These are phyloP conservation scores for Symbiodinium pilosum DNA, from an alignment of 73 alveolate genomes.

Conservation along the genomic window DNA sequence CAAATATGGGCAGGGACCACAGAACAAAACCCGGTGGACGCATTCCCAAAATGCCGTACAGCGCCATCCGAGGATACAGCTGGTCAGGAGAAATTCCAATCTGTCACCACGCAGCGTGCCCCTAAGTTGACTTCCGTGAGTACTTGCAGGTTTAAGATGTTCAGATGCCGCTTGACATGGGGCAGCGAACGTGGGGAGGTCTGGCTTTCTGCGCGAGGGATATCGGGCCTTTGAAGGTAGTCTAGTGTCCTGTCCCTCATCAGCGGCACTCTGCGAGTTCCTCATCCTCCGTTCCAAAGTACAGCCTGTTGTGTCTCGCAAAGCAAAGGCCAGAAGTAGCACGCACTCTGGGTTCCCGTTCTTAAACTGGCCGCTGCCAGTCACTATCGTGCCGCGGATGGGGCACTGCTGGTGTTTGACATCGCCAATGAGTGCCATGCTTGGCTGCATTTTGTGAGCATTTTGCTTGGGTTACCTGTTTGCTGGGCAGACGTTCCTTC, in stretches of 20 bases:
- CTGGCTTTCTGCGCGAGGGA: too few species aligned
- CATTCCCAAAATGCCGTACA: neutral
- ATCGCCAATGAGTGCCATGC: constrained; percentile 91
- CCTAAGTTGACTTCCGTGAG: neutral
- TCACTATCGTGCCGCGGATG: constrained; percentile 96
- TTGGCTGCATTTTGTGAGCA: neutral
- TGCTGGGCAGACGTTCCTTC: constrained; percentile 82
- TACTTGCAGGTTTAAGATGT: neutral
- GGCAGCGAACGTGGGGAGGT: too few species aligned
- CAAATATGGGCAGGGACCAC: constrained; percentile 56
- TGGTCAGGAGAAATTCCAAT: constrained; percentile 94
- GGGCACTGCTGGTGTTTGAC: constrained; percentile 96
- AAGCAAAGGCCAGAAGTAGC: too few species aligned
- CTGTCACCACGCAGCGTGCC: constrained; percentile 86
- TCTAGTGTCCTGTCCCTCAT: too few species aligned
- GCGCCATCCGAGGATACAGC: constrained; percentile 55
- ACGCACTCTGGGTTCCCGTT: too few species aligned
- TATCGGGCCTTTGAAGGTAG: too few species aligned
- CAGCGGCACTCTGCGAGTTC: too few species aligned
- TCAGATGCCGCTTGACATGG: too few species aligned
- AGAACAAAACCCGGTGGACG: neutral
- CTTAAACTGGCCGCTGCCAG: too few species aligned
- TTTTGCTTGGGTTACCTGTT: too few species aligned
- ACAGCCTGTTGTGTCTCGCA: too few species aligned
- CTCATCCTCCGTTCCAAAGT: too few species aligned